Conservation (phyloP, 306 rosid species). For the Arachis hypogaea region DNA sequence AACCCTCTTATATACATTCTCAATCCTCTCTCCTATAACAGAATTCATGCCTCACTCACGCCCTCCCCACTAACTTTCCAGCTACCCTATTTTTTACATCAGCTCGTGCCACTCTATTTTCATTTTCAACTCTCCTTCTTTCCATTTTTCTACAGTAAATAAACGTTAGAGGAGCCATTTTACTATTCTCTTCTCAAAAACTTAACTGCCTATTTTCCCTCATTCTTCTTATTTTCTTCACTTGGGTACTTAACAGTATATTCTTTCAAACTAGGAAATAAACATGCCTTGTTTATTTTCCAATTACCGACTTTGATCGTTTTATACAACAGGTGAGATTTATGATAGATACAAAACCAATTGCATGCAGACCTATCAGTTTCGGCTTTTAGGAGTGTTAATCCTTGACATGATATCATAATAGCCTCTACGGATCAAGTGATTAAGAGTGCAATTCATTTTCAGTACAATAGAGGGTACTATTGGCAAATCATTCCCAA, state of each 20-base stretch:
- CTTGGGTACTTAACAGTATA: too few species aligned
- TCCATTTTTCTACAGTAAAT: too few species aligned
- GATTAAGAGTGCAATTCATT: slow-evolving; percentile 12
- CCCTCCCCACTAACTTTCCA: too few species aligned
- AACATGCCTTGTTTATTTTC: slow-evolving; percentile 12
- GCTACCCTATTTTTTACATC: too few species aligned
- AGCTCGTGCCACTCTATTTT: too few species aligned
- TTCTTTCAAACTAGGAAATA: slow-evolving; percentile 1
- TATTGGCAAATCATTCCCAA: slow-evolving; percentile 1
- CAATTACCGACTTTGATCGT: slow-evolving; percentile 23
- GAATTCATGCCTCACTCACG: too few species aligned
- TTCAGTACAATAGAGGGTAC: slow-evolving; percentile 5
- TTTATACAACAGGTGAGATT: slow-evolving; percentile 20
- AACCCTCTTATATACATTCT: too few species aligned
- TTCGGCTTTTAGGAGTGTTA: slow-evolving; percentile 27
- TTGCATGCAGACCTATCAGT: slow-evolving; percentile 8
- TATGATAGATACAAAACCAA: slow-evolving; percentile 8
- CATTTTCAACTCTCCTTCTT: too few species aligned
- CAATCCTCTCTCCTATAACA: too few species aligned
- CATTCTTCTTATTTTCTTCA: background rate
- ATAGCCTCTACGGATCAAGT: slow-evolving; percentile 14
- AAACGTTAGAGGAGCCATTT: too few species aligned
- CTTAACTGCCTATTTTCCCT: too few species aligned
- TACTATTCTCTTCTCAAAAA: too few species aligned
- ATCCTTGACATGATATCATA: slow-evolving; percentile 1